Evolutionary conservation across 1,284 basidiomycete species (phyloP).

Genomic region (Sphagnurus paluster): DNA sequence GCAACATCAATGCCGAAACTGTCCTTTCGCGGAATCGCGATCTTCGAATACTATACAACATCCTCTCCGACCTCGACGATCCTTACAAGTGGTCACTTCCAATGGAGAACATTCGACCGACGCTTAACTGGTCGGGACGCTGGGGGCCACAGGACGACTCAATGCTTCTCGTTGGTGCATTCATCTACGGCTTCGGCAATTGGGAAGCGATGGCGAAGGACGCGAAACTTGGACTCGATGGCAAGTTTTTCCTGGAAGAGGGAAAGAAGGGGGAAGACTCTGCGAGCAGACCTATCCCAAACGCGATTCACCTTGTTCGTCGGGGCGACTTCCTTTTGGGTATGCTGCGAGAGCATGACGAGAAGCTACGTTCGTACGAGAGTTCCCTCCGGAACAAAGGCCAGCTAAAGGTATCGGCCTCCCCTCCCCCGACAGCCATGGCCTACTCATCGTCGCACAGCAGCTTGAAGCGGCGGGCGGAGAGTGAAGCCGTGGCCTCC

Average conservation of each 20-base stretch:
- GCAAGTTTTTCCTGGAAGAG: constrained; percentile 98
- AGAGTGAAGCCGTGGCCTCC: constrained; percentile 79
- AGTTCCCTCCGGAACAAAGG: constrained; percentile 67
- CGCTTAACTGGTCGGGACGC: constrained; percentile 93
- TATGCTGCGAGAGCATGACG: constrained; percentile 88
- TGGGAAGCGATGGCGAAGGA: constrained; percentile 98
- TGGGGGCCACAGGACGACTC: constrained; percentile 96
- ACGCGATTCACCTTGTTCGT: constrained; percentile 96
- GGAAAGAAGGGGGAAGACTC: constrained; percentile 88
- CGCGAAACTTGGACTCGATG: constrained; percentile 76
- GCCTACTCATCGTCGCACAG: constrained; percentile 63
- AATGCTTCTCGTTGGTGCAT: constrained; percentile 93
- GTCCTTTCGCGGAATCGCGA: constrained; percentile 90
- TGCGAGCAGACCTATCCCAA: constrained; percentile 84
- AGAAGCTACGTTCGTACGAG: constrained; percentile 86
- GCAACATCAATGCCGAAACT: constrained; percentile 97
- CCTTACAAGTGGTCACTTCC: constrained; percentile 85
- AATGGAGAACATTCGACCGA: constrained; percentile 90
- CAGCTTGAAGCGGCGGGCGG: constrained; percentile 69
- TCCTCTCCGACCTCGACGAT: constrained; percentile 75
- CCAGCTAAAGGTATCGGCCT: constrained; percentile 63
- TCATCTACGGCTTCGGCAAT: constrained; percentile 91
- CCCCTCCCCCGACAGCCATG: constrained; percentile 66
- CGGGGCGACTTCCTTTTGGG: constrained; percentile 94
- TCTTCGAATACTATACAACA: constrained; percentile 85